A percentile compares a stretch with the other conserved stretches of the same genome.
Evolutionary conservation across 2,329 filamentous ascomycete species (phyloP).

Genomic region (Fusarium illudens): DNA sequence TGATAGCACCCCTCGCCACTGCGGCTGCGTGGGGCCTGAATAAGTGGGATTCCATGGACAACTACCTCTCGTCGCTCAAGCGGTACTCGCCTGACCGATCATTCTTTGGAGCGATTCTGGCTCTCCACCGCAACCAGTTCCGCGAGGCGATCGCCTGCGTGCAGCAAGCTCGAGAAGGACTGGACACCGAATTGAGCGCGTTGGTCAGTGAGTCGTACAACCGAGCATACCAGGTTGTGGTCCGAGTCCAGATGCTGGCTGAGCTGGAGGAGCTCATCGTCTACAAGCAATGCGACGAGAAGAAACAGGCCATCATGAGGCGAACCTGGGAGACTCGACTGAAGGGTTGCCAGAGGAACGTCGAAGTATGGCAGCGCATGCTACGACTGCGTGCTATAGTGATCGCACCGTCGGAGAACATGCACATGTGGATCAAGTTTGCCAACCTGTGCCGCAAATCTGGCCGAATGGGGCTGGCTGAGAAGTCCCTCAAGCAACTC

Average conservation of each 20-base stretch:
- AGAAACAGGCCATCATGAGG: slow-evolving; percentile 90
- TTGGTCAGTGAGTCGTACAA: slow-evolving; percentile 99
- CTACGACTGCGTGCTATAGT: slow-evolving; percentile 93
- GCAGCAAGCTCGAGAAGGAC: slow-evolving; percentile 87
- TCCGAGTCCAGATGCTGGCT: slow-evolving; percentile 98
- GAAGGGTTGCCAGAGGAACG: slow-evolving; percentile 94
- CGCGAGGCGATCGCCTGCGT: slow-evolving; percentile 89
- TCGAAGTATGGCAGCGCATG: slow-evolving; percentile 99
- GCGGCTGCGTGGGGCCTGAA: slow-evolving; percentile 95
- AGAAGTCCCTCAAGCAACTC: slow-evolving; percentile 93
- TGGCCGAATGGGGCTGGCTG: slow-evolving; percentile 89
- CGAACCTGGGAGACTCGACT: slow-evolving; percentile 95
- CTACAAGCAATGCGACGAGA: slow-evolving; percentile 93
- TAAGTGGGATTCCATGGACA: slow-evolving; percentile 99
- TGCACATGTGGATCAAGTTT: slow-evolving; percentile 99
- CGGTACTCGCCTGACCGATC: slow-evolving; percentile 90
- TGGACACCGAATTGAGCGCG: slow-evolving; percentile 95
- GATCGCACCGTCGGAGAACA: slow-evolving; percentile 89
- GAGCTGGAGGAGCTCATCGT: slow-evolving; percentile 97
- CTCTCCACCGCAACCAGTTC: slow-evolving; percentile 95
- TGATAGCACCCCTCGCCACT: slow-evolving; percentile 92
- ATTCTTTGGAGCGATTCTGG: slow-evolving; percentile 96
- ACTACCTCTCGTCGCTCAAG: slow-evolving; percentile 95
- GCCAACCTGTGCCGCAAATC: slow-evolving; percentile 98
- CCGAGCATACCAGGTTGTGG: slow-evolving; percentile 95